phyloP scores from a whole-genome alignment of 1,284 basidiomycete genomes.

The Mycosarcoma mackinlayi region DNA sequence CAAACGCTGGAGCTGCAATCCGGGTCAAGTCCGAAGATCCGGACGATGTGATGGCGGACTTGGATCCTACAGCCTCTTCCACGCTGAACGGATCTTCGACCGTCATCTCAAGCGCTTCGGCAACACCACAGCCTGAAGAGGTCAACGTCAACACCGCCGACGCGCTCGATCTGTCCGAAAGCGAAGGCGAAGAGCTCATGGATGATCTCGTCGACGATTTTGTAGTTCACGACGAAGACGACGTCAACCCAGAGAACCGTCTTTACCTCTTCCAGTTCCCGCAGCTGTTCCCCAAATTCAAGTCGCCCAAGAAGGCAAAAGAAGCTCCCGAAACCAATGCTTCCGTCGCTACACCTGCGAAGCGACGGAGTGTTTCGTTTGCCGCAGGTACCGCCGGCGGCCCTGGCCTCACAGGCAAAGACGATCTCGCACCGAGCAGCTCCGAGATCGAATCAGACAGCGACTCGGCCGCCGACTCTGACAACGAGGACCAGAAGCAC shows the following conservation, averaged over 20 bases:
- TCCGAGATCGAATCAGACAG: constrained; percentile 25
- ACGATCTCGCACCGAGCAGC: constrained; percentile 2
- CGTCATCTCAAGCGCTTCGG: constrained; percentile 21
- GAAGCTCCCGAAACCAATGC: constrained; percentile 2
- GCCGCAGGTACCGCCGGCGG: constrained; percentile 57
- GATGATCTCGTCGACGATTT: constrained; percentile 88
- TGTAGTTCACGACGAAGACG: constrained; percentile 59
- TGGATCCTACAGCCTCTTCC: constrained; percentile 3
- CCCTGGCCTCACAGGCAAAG: constrained; percentile 22
- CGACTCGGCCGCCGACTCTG: constrained; percentile 10
- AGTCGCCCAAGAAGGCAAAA: constrained; percentile 11
- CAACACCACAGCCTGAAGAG: constrained; percentile 27
- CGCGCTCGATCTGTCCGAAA: constrained; percentile 82
- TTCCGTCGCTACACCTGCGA: constrained; percentile 4
- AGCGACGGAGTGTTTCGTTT: constrained; percentile 53
- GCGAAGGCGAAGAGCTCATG: constrained; percentile 84
- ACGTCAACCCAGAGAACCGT: constrained; percentile 71
- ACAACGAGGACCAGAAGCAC: constrained; percentile 31
- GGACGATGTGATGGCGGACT: constrained; percentile 28
- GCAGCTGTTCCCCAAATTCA: constrained; percentile 82
- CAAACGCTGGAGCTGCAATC: constrained; percentile 9
- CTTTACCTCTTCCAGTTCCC: constrained; percentile 95
- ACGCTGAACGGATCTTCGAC: constrained; percentile 1
- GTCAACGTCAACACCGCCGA: constrained; percentile 75
- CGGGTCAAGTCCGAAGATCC: constrained; percentile 50